phyloP scores from a whole-genome alignment of 805 yeast species.

The Dipodascus albidus region DNA sequence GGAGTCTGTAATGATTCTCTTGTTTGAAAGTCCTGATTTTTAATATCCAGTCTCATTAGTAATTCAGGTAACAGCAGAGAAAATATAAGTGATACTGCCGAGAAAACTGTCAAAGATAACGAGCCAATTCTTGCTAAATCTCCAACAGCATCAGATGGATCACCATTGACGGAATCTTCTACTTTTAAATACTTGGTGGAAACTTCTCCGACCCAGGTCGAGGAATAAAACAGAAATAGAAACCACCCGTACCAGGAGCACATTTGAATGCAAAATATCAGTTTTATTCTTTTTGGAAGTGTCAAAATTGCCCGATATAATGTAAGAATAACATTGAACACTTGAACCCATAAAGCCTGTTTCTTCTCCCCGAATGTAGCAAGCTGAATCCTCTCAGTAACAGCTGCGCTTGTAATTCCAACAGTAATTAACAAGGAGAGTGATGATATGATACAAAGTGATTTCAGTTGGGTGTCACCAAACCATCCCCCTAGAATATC shows the following conservation, averaged over 20 bases:
- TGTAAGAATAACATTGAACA: constrained; percentile 7
- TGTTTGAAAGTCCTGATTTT: not conserved
- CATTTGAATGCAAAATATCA: constrained; percentile 45
- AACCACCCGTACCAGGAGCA: constrained; percentile 66
- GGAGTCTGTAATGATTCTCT: not conserved
- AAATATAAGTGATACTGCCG: constrained; percentile 35
- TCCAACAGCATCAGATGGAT: constrained; percentile 23
- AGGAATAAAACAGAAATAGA: constrained; percentile 52
- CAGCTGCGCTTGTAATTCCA: constrained; percentile 29
- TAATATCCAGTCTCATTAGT: not conserved
- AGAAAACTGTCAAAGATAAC: constrained; percentile 28
- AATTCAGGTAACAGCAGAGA: constrained; percentile 16
- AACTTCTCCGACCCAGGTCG: constrained; percentile 55
- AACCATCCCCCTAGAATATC: constrained; percentile 26
- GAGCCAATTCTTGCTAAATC: constrained; percentile 26
- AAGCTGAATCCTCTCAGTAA: constrained; percentile 39
- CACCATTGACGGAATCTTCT: not conserved
- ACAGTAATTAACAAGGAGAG: constrained; percentile 32
- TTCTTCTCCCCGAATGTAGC: not conserved
- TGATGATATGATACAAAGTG: constrained; percentile 35
- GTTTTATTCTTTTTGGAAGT: constrained; percentile 38
- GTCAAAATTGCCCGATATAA: constrained; percentile 9
- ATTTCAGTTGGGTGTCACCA: constrained; percentile 42
- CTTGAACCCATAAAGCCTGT: not conserved
- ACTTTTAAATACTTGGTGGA: constrained; percentile 29